Evolutionary conservation across 441 rosid species (phyloP).

Genomic region (Euphorbia neoarborescens): DNA sequence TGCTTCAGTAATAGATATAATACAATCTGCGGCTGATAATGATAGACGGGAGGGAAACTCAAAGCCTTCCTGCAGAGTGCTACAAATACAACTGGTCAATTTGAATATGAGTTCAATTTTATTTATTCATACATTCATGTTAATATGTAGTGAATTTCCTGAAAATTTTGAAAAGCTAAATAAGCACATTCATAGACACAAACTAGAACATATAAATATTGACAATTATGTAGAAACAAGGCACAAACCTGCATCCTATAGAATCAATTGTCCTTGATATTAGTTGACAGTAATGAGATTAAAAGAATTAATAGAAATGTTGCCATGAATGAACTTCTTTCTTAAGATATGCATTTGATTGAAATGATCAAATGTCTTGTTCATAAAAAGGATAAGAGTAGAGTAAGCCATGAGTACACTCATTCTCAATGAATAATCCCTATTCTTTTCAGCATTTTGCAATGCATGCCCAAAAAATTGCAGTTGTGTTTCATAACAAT

Average conservation of each 20-base stretch:
- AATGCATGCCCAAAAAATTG: not conserved
- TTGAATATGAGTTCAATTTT: not conserved
- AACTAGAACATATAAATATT: not conserved
- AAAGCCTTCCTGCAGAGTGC: slow-evolving; percentile 63
- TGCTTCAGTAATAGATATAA: slow-evolving; percentile 61
- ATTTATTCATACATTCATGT: slow-evolving; percentile 6
- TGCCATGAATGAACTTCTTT: not conserved
- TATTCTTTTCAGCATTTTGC: not conserved
- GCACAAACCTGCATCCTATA: not conserved
- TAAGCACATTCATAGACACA: not conserved
- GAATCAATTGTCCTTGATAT: not conserved
- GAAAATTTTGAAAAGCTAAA: not conserved
- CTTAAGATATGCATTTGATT: not conserved
- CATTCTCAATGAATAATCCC: not conserved
- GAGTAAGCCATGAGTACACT: not conserved
- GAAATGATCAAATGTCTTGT: not conserved
- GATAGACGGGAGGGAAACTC: slow-evolving; percentile 89
- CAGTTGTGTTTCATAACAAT: not conserved
- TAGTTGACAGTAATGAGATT: not conserved
- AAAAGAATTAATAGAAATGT: not conserved
- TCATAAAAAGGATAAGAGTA: not conserved
- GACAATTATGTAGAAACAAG: slow-evolving; percentile 3
- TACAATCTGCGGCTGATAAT: slow-evolving; percentile 84
- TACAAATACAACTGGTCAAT: slow-evolving; percentile 27
- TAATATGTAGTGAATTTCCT: not conserved